These are phyloP conservation scores for Nitzschia inconspicua DNA, from an alignment of 108 stramenopile genomes.

Conservation along the genomic window DNA sequence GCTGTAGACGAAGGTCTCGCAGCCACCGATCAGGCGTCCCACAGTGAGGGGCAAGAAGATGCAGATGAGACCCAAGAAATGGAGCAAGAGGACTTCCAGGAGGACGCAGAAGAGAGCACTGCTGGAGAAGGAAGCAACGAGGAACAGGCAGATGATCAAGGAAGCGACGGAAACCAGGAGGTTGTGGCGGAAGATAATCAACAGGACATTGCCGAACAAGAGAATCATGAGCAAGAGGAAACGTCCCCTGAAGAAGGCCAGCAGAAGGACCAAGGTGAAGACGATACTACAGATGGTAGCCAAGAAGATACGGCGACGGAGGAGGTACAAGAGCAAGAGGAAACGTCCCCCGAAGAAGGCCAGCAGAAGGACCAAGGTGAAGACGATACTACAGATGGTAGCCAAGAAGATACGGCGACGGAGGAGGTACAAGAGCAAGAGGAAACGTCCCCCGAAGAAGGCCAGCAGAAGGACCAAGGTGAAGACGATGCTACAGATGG, in stretches of 20 bases:
- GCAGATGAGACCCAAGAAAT: neutral
- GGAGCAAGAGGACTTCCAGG: neutral
- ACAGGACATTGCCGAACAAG: neutral
- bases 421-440: neutral
- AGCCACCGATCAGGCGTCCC: too few species aligned
- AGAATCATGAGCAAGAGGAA: neutral
- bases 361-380: neutral
- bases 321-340: neutral
- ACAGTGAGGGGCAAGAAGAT: too few species aligned
- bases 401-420: neutral
- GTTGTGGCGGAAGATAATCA: neutral
- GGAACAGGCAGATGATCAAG: conserved; percentile 1
- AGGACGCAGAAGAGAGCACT: neutral
- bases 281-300: neutral
- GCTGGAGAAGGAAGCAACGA: neutral
- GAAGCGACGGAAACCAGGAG: neutral
- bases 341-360: neutral
- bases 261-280: neutral
- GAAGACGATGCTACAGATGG: neutral
- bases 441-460: neutral
- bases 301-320: neutral
- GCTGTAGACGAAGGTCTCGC: too few species aligned
- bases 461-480: neutral
- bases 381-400: neutral
- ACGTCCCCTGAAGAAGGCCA: neutral